These are phyloP conservation scores for Acrocalymma vagum DNA, from an alignment of 2,329 filamentous ascomycete genomes.

Conservation along the genomic window DNA sequence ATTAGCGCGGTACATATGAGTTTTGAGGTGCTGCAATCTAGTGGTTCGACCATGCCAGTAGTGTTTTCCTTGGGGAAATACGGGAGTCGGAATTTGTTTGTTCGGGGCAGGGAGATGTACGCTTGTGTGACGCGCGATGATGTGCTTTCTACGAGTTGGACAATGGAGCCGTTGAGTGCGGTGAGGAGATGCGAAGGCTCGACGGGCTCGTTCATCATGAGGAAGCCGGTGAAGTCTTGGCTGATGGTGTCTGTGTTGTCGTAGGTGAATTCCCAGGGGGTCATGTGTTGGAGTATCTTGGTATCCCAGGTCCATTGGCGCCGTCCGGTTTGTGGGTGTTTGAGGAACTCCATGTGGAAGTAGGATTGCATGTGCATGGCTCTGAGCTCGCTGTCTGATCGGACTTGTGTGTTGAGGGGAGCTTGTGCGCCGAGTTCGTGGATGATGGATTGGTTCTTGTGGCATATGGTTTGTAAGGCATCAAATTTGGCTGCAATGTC, in stretches of 20 bases:
- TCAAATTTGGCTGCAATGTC: slow-evolving; percentile 67
- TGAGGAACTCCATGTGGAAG: slow-evolving; percentile 64
- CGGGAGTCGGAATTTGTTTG: slow-evolving; percentile 65
- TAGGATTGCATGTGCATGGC: slow-evolving; percentile 84
- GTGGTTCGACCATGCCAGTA: slow-evolving; percentile 54
- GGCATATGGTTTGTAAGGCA: slow-evolving; percentile 55
- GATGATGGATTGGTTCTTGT: slow-evolving; percentile 49
- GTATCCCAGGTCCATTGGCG: slow-evolving; percentile 57
- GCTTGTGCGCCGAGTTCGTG: slow-evolving; percentile 66
- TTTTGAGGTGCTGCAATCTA: slow-evolving; percentile 68
- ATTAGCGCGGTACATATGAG: slow-evolving; percentile 73
- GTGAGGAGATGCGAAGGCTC: slow-evolving; percentile 67
- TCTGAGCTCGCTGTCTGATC: slow-evolving; percentile 72
- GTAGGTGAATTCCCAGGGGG: slow-evolving; percentile 72
- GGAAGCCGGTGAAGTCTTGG: slow-evolving; percentile 67
- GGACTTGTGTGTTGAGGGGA: slow-evolving; percentile 42
- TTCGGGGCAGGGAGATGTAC: slow-evolving; percentile 45
- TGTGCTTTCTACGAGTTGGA: slow-evolving; percentile 72
- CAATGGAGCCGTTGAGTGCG: slow-evolving; percentile 73
- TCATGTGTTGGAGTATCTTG: slow-evolving; percentile 63
- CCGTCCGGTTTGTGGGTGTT: slow-evolving; percentile 17
- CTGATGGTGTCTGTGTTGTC: slow-evolving; percentile 54
- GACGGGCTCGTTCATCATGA: slow-evolving; percentile 73
- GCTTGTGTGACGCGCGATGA: slow-evolving; percentile 41
- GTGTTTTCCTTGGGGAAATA: slow-evolving; percentile 61